Conservation (phyloP, 2,329 filamentous ascomycete species). For the Sporothrix luriei region DNA sequence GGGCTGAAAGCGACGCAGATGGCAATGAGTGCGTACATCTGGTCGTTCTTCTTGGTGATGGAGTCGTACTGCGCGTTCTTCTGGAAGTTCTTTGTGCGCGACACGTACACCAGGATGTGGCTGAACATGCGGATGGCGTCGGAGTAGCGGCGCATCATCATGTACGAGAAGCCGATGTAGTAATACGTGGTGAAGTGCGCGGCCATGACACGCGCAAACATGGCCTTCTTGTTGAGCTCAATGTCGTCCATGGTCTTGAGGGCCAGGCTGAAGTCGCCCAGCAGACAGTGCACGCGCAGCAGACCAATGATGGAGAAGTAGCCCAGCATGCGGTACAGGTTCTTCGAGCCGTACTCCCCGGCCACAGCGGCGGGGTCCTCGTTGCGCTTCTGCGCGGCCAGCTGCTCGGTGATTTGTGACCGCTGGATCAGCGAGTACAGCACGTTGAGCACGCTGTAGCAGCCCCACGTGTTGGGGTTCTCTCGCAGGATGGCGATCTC, state of each 20-base stretch:
- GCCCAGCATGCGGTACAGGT: slow-evolving; percentile 95
- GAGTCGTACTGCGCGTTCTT: slow-evolving; percentile 98
- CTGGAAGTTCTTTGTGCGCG: slow-evolving; percentile 99
- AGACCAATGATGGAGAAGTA: slow-evolving; percentile 99
- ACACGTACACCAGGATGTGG: slow-evolving; percentile 99
- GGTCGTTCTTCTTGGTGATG: slow-evolving; percentile 99
- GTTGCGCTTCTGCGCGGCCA: slow-evolving; percentile 89
- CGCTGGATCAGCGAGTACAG: slow-evolving; percentile 98
- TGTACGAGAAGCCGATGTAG: slow-evolving; percentile 99
- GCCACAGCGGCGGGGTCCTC: slow-evolving; percentile 87
- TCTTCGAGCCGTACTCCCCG: slow-evolving; percentile 92
- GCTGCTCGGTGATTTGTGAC: slow-evolving; percentile 97
- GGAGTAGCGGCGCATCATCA: slow-evolving; percentile 99
- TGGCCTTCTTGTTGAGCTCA: slow-evolving; percentile 99
- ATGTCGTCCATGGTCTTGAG: slow-evolving; percentile 99
- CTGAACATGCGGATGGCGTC: slow-evolving; percentile 99
- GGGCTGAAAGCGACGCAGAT: slow-evolving; percentile 99
- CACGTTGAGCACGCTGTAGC: slow-evolving; percentile 98
- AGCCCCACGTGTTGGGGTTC: slow-evolving; percentile 98
- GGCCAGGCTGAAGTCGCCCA: slow-evolving; percentile 96
- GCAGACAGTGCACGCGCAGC: slow-evolving; percentile 90
- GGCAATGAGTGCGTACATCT: slow-evolving; percentile 98
- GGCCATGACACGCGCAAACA: slow-evolving; percentile 99
- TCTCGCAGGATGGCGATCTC: slow-evolving; percentile 89
- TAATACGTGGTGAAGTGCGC: slow-evolving; percentile 99